Evolutionary conservation across 768 basidiomycete species (phyloP), one percentile per base, ranked within the genome.

Genomic region (Kwoniella sp.): DNA sequence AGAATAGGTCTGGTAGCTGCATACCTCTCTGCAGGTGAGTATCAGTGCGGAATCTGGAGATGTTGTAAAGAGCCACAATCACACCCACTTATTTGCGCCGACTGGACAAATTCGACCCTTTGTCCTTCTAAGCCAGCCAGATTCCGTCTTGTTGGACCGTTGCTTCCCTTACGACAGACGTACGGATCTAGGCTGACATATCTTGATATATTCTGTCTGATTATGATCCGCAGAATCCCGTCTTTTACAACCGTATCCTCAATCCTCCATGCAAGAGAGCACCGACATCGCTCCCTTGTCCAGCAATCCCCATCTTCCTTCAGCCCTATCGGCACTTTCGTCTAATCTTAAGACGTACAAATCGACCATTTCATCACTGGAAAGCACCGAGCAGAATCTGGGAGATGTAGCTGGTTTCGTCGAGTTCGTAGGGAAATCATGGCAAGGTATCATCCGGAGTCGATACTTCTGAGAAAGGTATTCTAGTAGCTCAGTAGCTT

Each of bases 11-110:
- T 76, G 1, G 52, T 63, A 2, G 19, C 73, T 21, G 72, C 65
- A 9, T 76, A 76, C 36, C 65, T 76, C 1, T 36, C 62, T 29
- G 63, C 72, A 15, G 68, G 69, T 63, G 58, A 68, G 67, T 70
- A 49, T n/a, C n/a, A n/a, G n/a, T n/a, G n/a, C n/a, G n/a, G n/a
- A n/a, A n/a, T n/a, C n/a, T n/a, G n/a, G n/a, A n/a, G n/a, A n/a
- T n/a, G n/a, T n/a, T n/a, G n/a, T n/a, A n/a, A n/a, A n/a, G n/a
- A n/a, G n/a, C n/a, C n/a, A n/a, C n/a, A n/a, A n/a, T n/a, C n/a
- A n/a, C n/a, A n/a, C n/a, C n/a, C n/a, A n/a, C n/a, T n/a, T n/a
- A n/a, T n/a, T n/a, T n/a, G n/a, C n/a, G n/a, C n/a, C n/a, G n/a
- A n/a, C n/a, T n/a, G n/a, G n/a, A n/a, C n/a, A n/a, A n/a, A n/a